Percentiles rank a stretch among this genome's conserved stretches.
These are phyloP conservation scores for Streptanthus diversifolius DNA, from an alignment of 345 rosid species.

Conservation along the genomic window DNA sequence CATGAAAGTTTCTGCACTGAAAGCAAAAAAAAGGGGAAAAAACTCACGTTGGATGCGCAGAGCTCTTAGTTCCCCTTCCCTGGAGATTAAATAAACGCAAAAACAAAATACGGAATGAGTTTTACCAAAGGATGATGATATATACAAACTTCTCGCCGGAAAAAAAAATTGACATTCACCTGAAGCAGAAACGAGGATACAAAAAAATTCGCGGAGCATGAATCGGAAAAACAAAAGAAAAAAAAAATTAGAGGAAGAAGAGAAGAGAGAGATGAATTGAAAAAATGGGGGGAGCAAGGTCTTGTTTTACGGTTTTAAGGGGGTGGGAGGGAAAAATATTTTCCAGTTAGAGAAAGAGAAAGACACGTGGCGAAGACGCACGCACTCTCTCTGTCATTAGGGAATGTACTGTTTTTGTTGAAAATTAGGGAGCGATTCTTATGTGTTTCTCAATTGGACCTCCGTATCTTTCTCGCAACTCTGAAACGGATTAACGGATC, in stretches of 20 bases:
- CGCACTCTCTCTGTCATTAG: neutral
- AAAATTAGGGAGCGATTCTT: slow-evolving; percentile 3
- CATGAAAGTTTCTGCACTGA: neutral
- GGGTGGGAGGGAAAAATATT: slow-evolving; percentile 34
- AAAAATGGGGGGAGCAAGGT: neutral
- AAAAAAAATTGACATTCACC: slow-evolving; percentile 4
- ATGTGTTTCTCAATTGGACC: neutral
- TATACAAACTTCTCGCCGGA: neutral
- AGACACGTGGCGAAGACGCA: slow-evolving; percentile 10
- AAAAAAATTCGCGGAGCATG: slow-evolving; percentile 12
- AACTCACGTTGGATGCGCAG: slow-evolving; percentile 28
- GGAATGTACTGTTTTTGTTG: neutral
- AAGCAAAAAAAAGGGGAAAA: neutral
- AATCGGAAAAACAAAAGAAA: neutral
- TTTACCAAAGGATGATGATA: neutral
- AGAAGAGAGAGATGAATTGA: slow-evolving; percentile 6
- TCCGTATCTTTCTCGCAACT: slow-evolving; percentile 31
- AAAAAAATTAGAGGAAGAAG: neutral
- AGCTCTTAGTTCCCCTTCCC: slow-evolving; percentile 32
- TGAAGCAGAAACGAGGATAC: slow-evolving; percentile 23
- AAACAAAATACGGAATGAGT: neutral
- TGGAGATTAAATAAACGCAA: neutral
- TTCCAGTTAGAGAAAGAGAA: slow-evolving; percentile 22
- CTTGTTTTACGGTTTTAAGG: slow-evolving; percentile 20
- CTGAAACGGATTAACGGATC: too few species aligned